Base-by-base conservation (phyloP, 305 asterid species). In the Petunia hybrid region DNA sequence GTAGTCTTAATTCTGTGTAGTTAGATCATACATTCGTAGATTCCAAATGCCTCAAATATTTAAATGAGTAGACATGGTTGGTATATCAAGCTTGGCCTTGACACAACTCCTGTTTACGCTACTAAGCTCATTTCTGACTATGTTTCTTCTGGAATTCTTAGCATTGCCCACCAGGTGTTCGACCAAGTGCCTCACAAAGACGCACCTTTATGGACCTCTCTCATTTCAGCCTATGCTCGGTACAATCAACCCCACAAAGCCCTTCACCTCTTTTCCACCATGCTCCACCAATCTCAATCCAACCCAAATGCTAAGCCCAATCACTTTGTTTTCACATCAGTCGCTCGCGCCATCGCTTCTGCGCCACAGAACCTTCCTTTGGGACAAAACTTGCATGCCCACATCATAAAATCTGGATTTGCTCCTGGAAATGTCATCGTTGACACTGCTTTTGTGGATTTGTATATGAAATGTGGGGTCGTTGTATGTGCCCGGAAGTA, bases 111-210 rank as follows among this genome's bases (percentile, higher is more conserved):
- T 6, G 53, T 84, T 3, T 56, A 75, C 42, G 85, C 87, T 35
- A 82, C 87, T 9, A 84, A 84, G 40, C 87, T 87, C 80, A 64
- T 87, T 4, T 46, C 77, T 38, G 80, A 75, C 0, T 84, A 80
- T 43, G 63, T 83, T 5, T 73, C 36, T 48, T 82, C 43, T 42
- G 66, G 48, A 16, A 31, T 75, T 7, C 46, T 84, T 63, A 74
- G 65, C 59, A 80, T 78, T 39, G 87, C 88, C 55, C 82, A 85
- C 74, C 80, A 48, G 42, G 45, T 87, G 82, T 87, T 85, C 85
- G 84, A 85, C 65, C 80, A 84, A 82, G 89, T 87, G 67, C 88
- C 87, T n/a, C 65, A 22, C 43, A 63, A 76, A 84, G 90, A 87
- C 78, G 82, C 84, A 10, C 69, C 87, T 14, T 65, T 87, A 75